Evolutionary conservation across 306 rosid species (phyloP).

Genomic region (Vigna mungo): DNA sequence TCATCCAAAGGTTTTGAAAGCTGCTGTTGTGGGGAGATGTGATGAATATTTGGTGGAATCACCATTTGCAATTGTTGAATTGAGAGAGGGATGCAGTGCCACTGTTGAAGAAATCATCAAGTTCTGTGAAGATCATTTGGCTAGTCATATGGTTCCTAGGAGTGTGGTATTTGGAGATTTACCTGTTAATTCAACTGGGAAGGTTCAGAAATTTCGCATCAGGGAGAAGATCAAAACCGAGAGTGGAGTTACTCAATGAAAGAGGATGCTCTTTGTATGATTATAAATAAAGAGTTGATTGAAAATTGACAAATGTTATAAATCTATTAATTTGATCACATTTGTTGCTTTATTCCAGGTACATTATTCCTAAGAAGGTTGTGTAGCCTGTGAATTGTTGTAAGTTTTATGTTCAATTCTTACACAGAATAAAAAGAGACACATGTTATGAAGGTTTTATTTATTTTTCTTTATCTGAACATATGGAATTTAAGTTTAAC

Average conservation of each 20-base stretch:
- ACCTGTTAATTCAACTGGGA: slow-evolving; percentile 82
- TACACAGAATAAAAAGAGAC: too few relatives aligned
- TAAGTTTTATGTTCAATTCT: too few relatives aligned
- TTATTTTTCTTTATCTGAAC: too few relatives aligned
- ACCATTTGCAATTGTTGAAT: slow-evolving; percentile 64
- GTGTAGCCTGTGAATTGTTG: too few relatives aligned
- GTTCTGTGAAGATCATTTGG: slow-evolving; percentile 67
- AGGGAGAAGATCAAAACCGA: slow-evolving; percentile 55
- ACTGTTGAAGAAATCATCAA: slow-evolving; percentile 56
- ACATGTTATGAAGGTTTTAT: too few relatives aligned
- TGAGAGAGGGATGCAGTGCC: slow-evolving; percentile 59
- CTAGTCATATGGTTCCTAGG: slow-evolving; percentile 69
- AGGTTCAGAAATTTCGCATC: slow-evolving; percentile 74
- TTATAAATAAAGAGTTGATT: background rate
- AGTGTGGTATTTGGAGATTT: slow-evolving; percentile 72
- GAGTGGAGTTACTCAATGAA: slow-evolving; percentile 27
- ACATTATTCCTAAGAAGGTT: background rate
- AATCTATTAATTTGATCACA: slow-evolving; percentile 4
- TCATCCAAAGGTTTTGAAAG: slow-evolving; percentile 71
- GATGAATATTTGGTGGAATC: slow-evolving; percentile 49
- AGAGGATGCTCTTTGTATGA: background rate
- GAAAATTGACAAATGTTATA: background rate
- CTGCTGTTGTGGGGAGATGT: slow-evolving; percentile 71
- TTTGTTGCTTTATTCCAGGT: slow-evolving; percentile 5
- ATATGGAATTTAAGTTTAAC: too few relatives aligned